phyloP scores from a whole-genome alignment of 352 stramenopile genomes.

The Elongisporangium senticosum region DNA sequence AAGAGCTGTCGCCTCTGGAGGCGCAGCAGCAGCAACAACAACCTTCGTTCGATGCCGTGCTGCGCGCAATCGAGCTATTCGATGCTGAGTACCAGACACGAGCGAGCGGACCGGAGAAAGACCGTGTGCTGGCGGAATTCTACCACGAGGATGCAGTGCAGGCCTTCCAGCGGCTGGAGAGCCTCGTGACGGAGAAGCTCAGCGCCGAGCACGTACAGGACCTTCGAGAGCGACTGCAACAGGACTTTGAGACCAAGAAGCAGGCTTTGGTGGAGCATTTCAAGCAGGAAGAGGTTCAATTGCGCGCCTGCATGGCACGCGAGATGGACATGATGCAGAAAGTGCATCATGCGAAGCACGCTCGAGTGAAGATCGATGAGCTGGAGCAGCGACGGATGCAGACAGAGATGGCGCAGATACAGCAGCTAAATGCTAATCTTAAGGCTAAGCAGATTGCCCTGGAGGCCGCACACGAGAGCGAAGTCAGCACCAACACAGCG shows the following conservation, averaged over 20 bases:
- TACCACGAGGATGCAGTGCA: slow-evolving; percentile 49
- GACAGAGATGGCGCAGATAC: slow-evolving; percentile 33
- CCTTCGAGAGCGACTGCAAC: slow-evolving; percentile 45
- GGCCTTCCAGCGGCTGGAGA: slow-evolving; percentile 49
- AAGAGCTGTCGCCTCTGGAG: slow-evolving; percentile 14
- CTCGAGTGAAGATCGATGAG: slow-evolving; percentile 62
- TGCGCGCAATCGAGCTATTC: slow-evolving; percentile 48
- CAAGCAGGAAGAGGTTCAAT: slow-evolving; percentile 50
- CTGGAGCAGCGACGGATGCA: slow-evolving; percentile 44
- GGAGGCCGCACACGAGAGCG: slow-evolving; percentile 35
- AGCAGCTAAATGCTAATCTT: slow-evolving; percentile 32
- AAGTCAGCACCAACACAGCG: slow-evolving; percentile 21
- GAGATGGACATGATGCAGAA: slow-evolving; percentile 74
- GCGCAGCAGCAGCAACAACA: slow-evolving; percentile 7
- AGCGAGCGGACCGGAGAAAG: slow-evolving; percentile 47
- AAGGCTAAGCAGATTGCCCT: slow-evolving; percentile 39
- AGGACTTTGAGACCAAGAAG: slow-evolving; percentile 58
- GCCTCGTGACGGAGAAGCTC: slow-evolving; percentile 37
- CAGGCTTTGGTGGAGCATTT: slow-evolving; percentile 57
- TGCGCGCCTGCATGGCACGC: slow-evolving; percentile 45
- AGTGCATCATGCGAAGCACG: slow-evolving; percentile 44
- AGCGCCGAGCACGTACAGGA: slow-evolving; percentile 49
- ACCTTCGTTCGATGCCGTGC: slow-evolving; percentile 29
- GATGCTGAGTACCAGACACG: slow-evolving; percentile 37
- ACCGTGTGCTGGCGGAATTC: slow-evolving; percentile 45